These are phyloP conservation scores for Nakazawaea siamensis DNA, from an alignment of 805 yeast genomes.

Conservation along the genomic window DNA sequence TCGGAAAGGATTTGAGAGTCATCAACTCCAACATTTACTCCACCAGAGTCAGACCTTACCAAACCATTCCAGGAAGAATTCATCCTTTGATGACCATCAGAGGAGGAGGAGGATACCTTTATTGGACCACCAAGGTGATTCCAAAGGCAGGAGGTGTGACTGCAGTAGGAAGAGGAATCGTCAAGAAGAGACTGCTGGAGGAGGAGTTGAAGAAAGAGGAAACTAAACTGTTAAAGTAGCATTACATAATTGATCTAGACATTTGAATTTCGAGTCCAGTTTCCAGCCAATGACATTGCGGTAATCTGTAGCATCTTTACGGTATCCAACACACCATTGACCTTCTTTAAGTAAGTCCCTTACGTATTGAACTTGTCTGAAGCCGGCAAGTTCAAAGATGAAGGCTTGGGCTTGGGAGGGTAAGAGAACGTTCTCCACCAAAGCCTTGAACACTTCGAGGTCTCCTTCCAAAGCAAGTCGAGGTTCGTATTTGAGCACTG, in stretches of 20 bases:
- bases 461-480: slow-evolving; percentile 71
- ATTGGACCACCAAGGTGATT: slow-evolving; percentile 71
- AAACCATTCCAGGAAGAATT: slow-evolving; percentile 86
- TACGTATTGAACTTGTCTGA: slow-evolving; percentile 36
- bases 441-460: slow-evolving; percentile 55
- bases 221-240: neutral
- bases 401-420: slow-evolving; percentile 42
- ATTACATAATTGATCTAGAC: slow-evolving; percentile 5
- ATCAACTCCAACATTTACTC: slow-evolving; percentile 80
- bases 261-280: slow-evolving; percentile 12
- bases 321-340: slow-evolving; percentile 42
- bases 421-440: slow-evolving; percentile 36
- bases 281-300: slow-evolving; percentile 65
- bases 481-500: slow-evolving; percentile 76
- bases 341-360: slow-evolving; percentile 8
- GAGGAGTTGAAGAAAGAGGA: slow-evolving; percentile 2
- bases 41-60: slow-evolving; percentile 78
- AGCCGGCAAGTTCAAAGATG: slow-evolving; percentile 71
- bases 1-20: slow-evolving; percentile 58
- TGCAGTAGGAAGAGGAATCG: slow-evolving; percentile 61
- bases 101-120: slow-evolving; percentile 85
- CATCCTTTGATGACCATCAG: slow-evolving; percentile 94
- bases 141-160: slow-evolving; percentile 54
- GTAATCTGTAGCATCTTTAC: slow-evolving; percentile 41
- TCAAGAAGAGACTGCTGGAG: slow-evolving; percentile 18